phyloP scores from a whole-genome alignment of 2,329 filamentous ascomycete species.

The Diaporthe vaccinii region DNA sequence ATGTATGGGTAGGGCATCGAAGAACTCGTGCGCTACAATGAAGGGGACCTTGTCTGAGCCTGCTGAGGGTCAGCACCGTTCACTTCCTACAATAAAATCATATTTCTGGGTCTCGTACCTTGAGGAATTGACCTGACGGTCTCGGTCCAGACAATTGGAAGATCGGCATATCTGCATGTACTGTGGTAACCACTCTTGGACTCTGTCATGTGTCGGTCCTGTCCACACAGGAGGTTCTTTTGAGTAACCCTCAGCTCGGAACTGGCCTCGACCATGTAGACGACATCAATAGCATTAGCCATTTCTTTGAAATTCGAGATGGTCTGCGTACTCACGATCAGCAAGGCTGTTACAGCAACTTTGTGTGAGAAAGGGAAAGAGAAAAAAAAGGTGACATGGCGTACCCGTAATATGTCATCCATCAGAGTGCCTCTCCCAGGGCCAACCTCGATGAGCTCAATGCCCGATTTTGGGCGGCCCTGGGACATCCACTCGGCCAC shows the following conservation, averaged over 20 bases:
- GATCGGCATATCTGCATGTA: conserved; percentile 78
- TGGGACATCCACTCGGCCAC: conserved; percentile 97
- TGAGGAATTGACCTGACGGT: conserved; percentile 86
- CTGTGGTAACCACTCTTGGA: conserved; percentile 81
- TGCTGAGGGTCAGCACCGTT: conserved; percentile 48
- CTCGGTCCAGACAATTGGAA: conserved; percentile 91
- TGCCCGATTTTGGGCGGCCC: conserved; percentile 77
- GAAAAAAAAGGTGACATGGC: conserved; percentile 50
- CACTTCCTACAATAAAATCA: background rate
- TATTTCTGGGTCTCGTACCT: conserved; percentile 58
- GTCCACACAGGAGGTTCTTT: conserved; percentile 84
- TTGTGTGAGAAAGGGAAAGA: too few species aligned
- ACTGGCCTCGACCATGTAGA: conserved; percentile 97
- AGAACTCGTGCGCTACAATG: conserved; percentile 98
- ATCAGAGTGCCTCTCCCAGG: conserved; percentile 95
- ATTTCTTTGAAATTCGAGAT: conserved; percentile 86
- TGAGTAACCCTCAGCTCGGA: conserved; percentile 82
- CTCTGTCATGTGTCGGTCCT: conserved; percentile 74
- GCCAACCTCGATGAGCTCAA: conserved; percentile 94
- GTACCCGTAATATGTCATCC: conserved; percentile 92
- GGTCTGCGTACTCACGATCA: conserved; percentile 66
- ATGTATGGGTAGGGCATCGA: conserved; percentile 97
- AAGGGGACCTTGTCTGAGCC: conserved; percentile 83
- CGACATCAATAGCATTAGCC: conserved; percentile 81
- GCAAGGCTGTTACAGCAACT: background rate